Percentiles rank a stretch among this genome's conserved stretches.
Conservation (phyloP, 805 yeast species). For the Metschnikowia similis region DNA sequence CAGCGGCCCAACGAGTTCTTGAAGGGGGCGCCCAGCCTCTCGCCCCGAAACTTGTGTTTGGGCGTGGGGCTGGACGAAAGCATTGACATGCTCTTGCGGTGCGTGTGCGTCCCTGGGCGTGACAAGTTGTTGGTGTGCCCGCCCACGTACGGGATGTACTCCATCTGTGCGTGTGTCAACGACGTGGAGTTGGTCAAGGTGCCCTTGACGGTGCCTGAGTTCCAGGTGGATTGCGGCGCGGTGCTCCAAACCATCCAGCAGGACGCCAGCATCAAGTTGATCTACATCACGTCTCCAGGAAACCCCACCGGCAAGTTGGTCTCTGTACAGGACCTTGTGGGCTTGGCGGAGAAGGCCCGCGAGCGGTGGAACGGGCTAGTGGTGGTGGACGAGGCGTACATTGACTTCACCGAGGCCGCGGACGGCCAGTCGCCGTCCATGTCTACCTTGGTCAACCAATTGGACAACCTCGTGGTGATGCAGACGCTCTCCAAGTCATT, state of each 20-base stretch:
- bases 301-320: slow-evolving; percentile 84
- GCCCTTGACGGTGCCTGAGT: slow-evolving; percentile 53
- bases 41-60: slow-evolving; percentile 70
- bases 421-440: slow-evolving; percentile 49
- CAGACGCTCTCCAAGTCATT: slow-evolving; percentile 94
- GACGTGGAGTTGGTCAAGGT: slow-evolving; percentile 77
- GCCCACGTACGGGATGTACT: slow-evolving; percentile 97
- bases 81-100: slow-evolving; percentile 82
- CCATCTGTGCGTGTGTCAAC: slow-evolving; percentile 84
- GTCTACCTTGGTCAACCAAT: slow-evolving; percentile 72
- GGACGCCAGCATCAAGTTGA: slow-evolving; percentile 66
- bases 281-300: slow-evolving; percentile 92
- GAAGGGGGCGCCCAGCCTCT: slow-evolving; percentile 25
- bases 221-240: slow-evolving; percentile 52
- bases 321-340: slow-evolving; percentile 30
- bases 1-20: slow-evolving; percentile 31
- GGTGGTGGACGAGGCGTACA: slow-evolving; percentile 91
- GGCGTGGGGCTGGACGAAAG: slow-evolving; percentile 98
- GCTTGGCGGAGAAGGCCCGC: slow-evolving; percentile 45
- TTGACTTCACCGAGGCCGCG: slow-evolving; percentile 57
- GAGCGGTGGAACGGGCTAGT: slow-evolving; percentile 68
- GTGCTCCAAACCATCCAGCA: slow-evolving; percentile 47
- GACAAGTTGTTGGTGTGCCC: slow-evolving; percentile 86
- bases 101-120: slow-evolving; percentile 74
- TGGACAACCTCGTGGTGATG: slow-evolving; percentile 79